A percentile compares a stretch with the other conserved stretches of the same genome.
phyloP scores from a whole-genome alignment of 768 basidiomycete species.

The Hygrophorus pudorinus region DNA sequence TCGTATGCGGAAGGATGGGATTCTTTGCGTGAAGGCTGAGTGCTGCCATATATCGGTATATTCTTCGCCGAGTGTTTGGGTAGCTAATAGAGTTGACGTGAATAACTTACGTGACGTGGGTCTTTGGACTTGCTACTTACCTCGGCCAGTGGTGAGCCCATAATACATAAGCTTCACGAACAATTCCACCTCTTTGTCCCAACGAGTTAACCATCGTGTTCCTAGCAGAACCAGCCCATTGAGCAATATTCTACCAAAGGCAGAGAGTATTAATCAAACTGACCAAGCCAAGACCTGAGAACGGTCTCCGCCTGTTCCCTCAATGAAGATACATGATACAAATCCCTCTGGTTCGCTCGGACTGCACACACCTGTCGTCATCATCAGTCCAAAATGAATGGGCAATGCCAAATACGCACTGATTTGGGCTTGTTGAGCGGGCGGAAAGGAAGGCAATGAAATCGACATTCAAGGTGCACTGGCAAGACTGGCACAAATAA shows the following conservation, averaged over 20 bases:
- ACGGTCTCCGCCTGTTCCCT: constrained; percentile 69
- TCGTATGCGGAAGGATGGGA: constrained; percentile 38
- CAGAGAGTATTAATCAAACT: constrained; percentile 11
- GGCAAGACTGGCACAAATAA: too few species aligned
- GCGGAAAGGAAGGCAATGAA: constrained; percentile 45
- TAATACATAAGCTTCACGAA: constrained; percentile 60
- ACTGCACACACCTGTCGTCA: constrained; percentile 33
- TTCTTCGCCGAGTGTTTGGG: constrained; percentile 84
- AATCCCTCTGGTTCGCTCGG: constrained; percentile 75
- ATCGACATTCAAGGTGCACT: too few species aligned
- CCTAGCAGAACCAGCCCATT: constrained; percentile 38
- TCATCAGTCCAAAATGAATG: neutral
- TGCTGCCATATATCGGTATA: constrained; percentile 81
- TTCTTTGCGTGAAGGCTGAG: constrained; percentile 29
- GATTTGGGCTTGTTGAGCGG: constrained; percentile 79
- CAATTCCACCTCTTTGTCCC: constrained; percentile 76
- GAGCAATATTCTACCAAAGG: neutral
- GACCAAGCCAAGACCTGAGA: constrained; percentile 71
- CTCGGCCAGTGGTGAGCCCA: constrained; percentile 64
- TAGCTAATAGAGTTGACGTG: constrained; percentile 34
- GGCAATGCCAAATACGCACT: constrained; percentile 39
- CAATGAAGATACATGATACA: constrained; percentile 66
- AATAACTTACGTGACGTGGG: neutral
- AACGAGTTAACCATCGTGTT: constrained; percentile 67
- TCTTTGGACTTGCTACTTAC: constrained; percentile 29